Percentiles rank a stretch among this genome's conserved stretches.
phyloP scores from a whole-genome alignment of 2,329 filamentous ascomycete species.

The Ascochyta koolunga region DNA sequence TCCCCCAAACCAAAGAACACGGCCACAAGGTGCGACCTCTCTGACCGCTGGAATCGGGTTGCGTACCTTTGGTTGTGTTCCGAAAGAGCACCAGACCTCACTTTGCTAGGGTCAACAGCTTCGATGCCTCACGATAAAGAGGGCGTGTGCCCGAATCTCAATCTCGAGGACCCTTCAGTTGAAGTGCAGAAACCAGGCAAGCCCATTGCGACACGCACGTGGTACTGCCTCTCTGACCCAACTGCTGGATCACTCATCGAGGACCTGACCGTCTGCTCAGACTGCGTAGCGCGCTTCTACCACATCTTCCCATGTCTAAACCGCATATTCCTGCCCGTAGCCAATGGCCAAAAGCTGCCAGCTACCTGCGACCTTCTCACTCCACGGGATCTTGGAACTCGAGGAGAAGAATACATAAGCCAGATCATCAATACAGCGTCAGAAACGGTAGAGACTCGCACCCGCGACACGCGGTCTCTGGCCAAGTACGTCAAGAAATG shows the following conservation, averaged over 20 bases:
- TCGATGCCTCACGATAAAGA: conserved; percentile 19
- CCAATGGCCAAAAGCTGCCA: conserved; percentile 16
- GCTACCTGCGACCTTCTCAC: conserved; percentile 29
- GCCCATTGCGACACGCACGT: conserved; percentile 20
- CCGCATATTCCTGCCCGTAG: conserved; percentile 20
- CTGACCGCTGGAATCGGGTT: conserved; percentile 22
- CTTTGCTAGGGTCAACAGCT: conserved; percentile 18
- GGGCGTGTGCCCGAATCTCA: conserved; percentile 27
- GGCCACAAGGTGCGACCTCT: conserved; percentile 19
- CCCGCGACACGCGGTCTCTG: conserved; percentile 10
- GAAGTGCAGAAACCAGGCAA: conserved; percentile 20
- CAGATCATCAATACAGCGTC: conserved; percentile 14
- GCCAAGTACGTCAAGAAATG: conserved; percentile 18
- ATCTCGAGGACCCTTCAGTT: conserved; percentile 15
- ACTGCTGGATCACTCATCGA: conserved; percentile 18
- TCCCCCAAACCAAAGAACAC: conserved; percentile 17
- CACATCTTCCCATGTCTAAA: conserved; percentile 21
- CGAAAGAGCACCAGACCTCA: conserved; percentile 18
- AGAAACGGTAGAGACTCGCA: conserved; percentile 3
- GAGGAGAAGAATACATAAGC: conserved; percentile 20
- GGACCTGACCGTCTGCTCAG: conserved; percentile 28
- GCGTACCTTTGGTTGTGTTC: conserved; percentile 25
- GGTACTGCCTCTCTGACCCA: conserved; percentile 27
- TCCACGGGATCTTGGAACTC: conserved; percentile 4
- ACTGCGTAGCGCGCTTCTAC: conserved; percentile 21